Evolutionary conservation across 805 yeast species (phyloP), one percentile per base, ranked within the genome.

Genomic region (Maudiozyma saulgeensis): DNA sequence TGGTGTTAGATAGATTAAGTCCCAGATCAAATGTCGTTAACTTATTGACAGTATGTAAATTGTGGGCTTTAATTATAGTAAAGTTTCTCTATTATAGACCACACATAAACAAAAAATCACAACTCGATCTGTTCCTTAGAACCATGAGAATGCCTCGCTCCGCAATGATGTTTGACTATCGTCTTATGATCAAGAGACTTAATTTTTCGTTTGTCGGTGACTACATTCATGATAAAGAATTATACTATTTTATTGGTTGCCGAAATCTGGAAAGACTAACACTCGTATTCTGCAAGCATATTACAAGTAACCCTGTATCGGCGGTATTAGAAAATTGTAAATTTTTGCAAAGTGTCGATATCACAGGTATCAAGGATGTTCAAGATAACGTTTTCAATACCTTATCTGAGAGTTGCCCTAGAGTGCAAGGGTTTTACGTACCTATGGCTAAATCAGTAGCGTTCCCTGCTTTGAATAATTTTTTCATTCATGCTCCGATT

Each of bases 21-120:
- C 74, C 83, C 41, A 79, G 76, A 54, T 61, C 75, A 3, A 89
- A 84, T 57, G 68, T 82, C 51, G 80, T 79, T 26, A 72, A 79
- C 13, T 66, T 84, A 21, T 69, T 87, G 53, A 73, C 87, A 1
- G 90, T 87, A 7, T 89, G 96, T 67, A 81, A 79, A 57, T 77
- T 81, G 52, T 89, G 96, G 84, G 85, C 89, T 11, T 78, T 80
- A 55, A 71, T 86, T 41, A 80, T 86, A 13, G 80, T 88, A 11
- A 96, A 87, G 58, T 73, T 83, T 41, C 70, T 90, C 31, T 90
- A 96, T 95, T 86, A 87, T 62, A 77, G 98, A 51, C 96, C 97
- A 3, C 77, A 77, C 52, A 75, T 89, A 45, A 70, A 76, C 44
- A 68, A 71, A 42, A 79, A 87, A 41, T 76, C 84, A 75, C 69